Conservation (phyloP, 331 rosid genomes). For the Prunus yedoensis region DNA sequence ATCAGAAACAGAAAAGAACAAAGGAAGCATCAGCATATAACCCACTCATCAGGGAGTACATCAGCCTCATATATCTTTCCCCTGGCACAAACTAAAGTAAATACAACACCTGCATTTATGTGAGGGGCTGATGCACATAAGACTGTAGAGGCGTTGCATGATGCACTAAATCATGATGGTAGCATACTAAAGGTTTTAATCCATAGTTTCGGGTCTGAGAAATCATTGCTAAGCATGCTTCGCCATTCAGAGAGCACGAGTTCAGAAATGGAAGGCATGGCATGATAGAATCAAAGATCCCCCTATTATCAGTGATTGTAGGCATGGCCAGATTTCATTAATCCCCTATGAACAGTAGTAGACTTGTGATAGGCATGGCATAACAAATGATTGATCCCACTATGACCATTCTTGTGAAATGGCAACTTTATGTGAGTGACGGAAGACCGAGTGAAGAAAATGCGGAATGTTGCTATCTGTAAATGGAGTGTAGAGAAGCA, state of each 20-base stretch:
- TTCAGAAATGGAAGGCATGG: conserved; percentile 1
- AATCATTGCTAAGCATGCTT: conserved; percentile 80
- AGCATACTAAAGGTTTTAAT: conserved; percentile 70
- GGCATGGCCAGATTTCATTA: conserved; percentile 69
- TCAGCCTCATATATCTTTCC: conserved; percentile 57
- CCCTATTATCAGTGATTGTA: conserved; percentile 63
- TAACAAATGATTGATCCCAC: conserved; percentile 40
- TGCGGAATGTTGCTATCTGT: conserved; percentile 73
- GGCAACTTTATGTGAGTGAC: conserved; percentile 60
- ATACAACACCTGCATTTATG: conserved; percentile 93
- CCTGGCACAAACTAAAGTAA: conserved; percentile 58
- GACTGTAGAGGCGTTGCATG: conserved; percentile 89
- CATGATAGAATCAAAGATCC: conserved; percentile 19
- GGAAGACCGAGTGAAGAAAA: conserved; percentile 71
- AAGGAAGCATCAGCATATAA: conserved; percentile 24
- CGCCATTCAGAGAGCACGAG: conserved; percentile 79
- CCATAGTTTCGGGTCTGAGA: conserved; percentile 89
- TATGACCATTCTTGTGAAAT: conserved; percentile 57
- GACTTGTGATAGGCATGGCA: conserved; percentile 50
- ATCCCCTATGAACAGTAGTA: conserved; percentile 62
- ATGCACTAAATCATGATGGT: conserved; percentile 76
- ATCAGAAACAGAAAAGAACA: conserved; percentile 33
- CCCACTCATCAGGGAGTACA: conserved; percentile 57
- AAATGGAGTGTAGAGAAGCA: conserved; percentile 64
- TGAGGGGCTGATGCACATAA: conserved; percentile 76